Conservation (phyloP, 2,329 filamentous ascomycete genomes). For the Fusarium subglutinans region DNA sequence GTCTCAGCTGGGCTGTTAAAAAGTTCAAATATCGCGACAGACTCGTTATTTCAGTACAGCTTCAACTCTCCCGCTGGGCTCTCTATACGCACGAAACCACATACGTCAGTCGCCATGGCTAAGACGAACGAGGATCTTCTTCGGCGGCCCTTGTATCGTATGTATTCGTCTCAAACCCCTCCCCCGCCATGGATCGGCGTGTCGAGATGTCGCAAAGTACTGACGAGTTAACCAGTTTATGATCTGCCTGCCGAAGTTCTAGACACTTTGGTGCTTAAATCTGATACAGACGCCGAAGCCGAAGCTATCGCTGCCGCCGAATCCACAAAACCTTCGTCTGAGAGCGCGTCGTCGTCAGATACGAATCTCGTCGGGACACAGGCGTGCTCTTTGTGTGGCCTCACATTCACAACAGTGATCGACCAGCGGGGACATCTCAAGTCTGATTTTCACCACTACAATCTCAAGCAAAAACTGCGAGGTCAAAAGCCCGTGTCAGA, state of each 20-base stretch:
- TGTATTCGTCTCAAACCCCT: conserved; percentile 11
- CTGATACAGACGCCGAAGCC: conserved; percentile 44
- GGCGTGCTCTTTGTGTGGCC: conserved; percentile 81
- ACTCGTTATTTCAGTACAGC: not conserved
- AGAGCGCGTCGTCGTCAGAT: conserved; percentile 39
- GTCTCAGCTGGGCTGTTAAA: not conserved
- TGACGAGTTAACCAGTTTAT: conserved; percentile 67
- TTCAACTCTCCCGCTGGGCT: not conserved
- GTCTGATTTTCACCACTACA: conserved; percentile 93
- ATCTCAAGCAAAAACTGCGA: conserved; percentile 89
- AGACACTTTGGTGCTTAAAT: conserved; percentile 66
- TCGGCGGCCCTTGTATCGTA: conserved; percentile 63
- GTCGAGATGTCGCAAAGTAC: conserved; percentile 6
- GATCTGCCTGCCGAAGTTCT: conserved; percentile 82
- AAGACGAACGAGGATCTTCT: conserved; percentile 58
- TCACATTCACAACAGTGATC: conserved; percentile 74
- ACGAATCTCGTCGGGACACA: conserved; percentile 69
- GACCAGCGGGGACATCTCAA: conserved; percentile 89
- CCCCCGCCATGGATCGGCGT: conserved; percentile 18
- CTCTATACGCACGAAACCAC: not conserved
- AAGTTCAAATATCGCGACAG: conserved; percentile 27
- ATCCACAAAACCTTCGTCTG: conserved; percentile 36
- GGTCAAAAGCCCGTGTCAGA: conserved; percentile 79
- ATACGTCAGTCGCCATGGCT: conserved; percentile 43
- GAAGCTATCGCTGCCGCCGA: conserved; percentile 31